Evolutionary conservation across 345 rosid species (phyloP), one percentile per base, ranked within the genome.

Genomic region (Gossypium herbaceum): DNA sequence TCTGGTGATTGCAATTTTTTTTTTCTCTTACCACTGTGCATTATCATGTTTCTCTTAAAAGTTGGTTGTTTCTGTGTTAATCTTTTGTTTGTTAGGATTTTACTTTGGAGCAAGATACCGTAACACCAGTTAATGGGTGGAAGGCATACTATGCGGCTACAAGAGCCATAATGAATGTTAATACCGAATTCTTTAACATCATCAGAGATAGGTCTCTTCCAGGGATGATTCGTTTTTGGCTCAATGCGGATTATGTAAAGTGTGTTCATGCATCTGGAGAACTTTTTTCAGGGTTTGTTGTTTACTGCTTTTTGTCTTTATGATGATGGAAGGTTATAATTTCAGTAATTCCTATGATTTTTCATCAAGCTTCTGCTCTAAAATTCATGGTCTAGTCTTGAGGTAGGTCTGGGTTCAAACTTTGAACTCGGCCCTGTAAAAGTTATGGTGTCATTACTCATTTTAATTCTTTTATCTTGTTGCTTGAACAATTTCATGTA

Each of bases 131-230:
- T 59, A 89, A 86, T 80, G 98, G 98, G 58, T 96, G 99, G 98
- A 96, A 96, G 79, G 95, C 91, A 12, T 96, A 96, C 84, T 96
- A 93, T 80, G 98, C 98, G 0, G 87, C 92, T 58, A 96, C 98
- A 59, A 96, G 97, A 86, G 94, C 90, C 41, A 84, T 96, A 76
- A 85, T 90, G 81, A 90, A 85, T 86, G 88, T 85, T 74, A 96
- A 96, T 86, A 76, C 88, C 1, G 91, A 87, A 71, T 96, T 96
- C 84, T 92, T 90, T 82, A 81, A 81, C 87, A 89, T 89, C 77
- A 88, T 96, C 66, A 92, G 90, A 85, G 97, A 87, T 71, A 85
- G 95, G 72, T 82, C 91, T 47, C 85, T 88, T 85, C 86, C 83
- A 47, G 91, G 85, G 13, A 96, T 93, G 99, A 77, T 92, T 73